phyloP scores from a whole-genome alignment of 257 asterid genomes.

The Rubia yunnanensis region DNA sequence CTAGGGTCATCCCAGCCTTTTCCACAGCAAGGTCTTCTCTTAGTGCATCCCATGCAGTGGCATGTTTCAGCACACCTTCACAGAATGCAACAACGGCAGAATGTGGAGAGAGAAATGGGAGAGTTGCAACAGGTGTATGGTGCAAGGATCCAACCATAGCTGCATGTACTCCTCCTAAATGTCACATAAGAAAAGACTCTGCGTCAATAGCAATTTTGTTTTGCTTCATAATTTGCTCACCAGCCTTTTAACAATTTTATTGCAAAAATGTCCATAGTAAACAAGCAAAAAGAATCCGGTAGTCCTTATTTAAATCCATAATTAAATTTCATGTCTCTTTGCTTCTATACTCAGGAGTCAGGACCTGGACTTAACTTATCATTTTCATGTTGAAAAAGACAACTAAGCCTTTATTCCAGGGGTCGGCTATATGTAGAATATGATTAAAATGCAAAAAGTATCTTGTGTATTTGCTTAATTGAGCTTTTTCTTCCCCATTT shows the following conservation, averaged over 20 bases:
- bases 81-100: constrained; percentile 97
- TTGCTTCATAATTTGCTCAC: neutral
- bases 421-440: neutral
- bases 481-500: neutral
- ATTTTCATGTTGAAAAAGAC: neutral
- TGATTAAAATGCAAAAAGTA: neutral
- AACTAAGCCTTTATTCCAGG: neutral
- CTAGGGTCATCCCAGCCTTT: constrained; percentile 46
- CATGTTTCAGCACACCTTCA: constrained; percentile 83
- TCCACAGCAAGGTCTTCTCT: constrained; percentile 57
- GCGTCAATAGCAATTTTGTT: neutral
- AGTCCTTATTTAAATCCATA: neutral
- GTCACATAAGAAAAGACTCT: constrained; percentile 7
- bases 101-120: constrained; percentile 95
- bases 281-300: neutral
- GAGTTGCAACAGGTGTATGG: constrained; percentile 84
- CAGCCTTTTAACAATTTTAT: neutral
- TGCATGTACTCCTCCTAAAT: constrained; percentile 96
- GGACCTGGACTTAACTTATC: neutral
- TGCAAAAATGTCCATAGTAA: too few species aligned
- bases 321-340: neutral
- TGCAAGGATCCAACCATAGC: constrained; percentile 97
- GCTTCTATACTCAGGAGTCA: neutral
- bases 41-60: constrained; percentile 97
- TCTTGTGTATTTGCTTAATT: neutral